Evolutionary conservation across 805 yeast species (phyloP).

Genomic region (Saturnispora silvae): DNA sequence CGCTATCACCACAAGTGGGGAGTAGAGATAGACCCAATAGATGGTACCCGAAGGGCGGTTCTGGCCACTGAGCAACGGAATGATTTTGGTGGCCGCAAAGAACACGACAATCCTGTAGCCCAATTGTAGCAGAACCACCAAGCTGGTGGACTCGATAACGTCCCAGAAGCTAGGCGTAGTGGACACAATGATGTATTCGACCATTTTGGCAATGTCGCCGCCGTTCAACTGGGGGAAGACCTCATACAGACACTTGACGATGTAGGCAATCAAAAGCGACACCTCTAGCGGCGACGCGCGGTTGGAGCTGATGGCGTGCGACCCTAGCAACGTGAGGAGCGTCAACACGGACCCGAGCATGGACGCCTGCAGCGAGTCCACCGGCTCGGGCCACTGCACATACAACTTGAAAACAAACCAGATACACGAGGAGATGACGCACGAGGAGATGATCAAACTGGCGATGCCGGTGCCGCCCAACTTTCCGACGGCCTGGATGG

Average conservation of each 20-base stretch:
- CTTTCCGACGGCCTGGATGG: slow-evolving; percentile 90
- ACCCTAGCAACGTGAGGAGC: slow-evolving; percentile 57
- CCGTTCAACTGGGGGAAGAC: slow-evolving; percentile 81
- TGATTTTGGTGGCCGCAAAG: slow-evolving; percentile 83
- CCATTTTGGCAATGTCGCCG: slow-evolving; percentile 23
- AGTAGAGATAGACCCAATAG: slow-evolving; percentile 65
- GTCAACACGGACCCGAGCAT: slow-evolving; percentile 81
- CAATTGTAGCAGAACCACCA: slow-evolving; percentile 71
- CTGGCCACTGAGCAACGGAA: slow-evolving; percentile 48
- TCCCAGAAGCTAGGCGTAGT: slow-evolving; percentile 38
- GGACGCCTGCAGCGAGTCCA: slow-evolving; percentile 68
- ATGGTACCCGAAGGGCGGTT: slow-evolving; percentile 9
- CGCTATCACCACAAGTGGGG: slow-evolving; percentile 90
- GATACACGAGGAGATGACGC: slow-evolving; percentile 62
- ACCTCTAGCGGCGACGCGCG: slow-evolving; percentile 88
- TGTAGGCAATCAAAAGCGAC: slow-evolving; percentile 76
- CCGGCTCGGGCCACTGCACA: slow-evolving; percentile 47
- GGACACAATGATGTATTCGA: slow-evolving; percentile 23
- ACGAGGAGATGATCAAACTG: slow-evolving; percentile 60
- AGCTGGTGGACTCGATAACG: slow-evolving; percentile 47
- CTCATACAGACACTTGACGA: slow-evolving; percentile 87
- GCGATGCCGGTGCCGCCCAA: slow-evolving; percentile 53
- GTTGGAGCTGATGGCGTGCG: slow-evolving; percentile 74
- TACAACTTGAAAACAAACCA: slow-evolving; percentile 79
- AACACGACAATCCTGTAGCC: slow-evolving; percentile 82